Evolutionary conservation across 495 filamentous ascomycete species (phyloP).

Genomic region (Xylaria venustula): DNA sequence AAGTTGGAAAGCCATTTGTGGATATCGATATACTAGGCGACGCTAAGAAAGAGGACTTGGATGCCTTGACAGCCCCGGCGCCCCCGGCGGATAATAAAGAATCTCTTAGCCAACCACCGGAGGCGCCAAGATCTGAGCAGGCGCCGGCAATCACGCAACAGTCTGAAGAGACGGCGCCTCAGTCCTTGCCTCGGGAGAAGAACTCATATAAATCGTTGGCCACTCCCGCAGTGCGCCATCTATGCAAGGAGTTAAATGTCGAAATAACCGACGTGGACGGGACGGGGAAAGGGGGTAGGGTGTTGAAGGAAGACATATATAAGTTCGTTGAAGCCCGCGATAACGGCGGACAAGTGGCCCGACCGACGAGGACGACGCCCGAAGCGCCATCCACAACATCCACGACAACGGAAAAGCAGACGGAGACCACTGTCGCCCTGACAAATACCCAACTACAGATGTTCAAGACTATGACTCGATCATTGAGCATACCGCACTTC

Average conservation of each 20-base stretch:
- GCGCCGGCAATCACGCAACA: slow-evolving; percentile 1
- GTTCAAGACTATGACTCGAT: slow-evolving; percentile 98
- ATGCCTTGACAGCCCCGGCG: slow-evolving; percentile 37
- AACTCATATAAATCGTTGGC: slow-evolving; percentile 69
- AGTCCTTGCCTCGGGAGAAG: slow-evolving; percentile 21
- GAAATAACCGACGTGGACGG: slow-evolving; percentile 75
- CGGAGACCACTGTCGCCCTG: slow-evolving; percentile 64
- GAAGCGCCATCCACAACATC: slow-evolving; percentile 8
- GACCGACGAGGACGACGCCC: slow-evolving; percentile 28
- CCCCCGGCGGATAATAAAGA: slow-evolving; percentile 25
- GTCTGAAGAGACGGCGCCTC: slow-evolving; percentile 6
- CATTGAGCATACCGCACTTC: slow-evolving; percentile 88
- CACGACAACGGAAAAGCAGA: slow-evolving; percentile 40
- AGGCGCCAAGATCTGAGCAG: slow-evolving; percentile 11
- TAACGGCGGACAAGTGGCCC: slow-evolving; percentile 16
- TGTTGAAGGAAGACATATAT: slow-evolving; percentile 92
- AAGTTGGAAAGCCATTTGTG: slow-evolving; percentile 82
- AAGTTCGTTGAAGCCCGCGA: slow-evolving; percentile 55
- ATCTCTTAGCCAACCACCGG: slow-evolving; percentile 16
- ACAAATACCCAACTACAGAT: slow-evolving; percentile 83
- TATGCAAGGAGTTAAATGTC: slow-evolving; percentile 73
- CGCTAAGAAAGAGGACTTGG: slow-evolving; percentile 46
- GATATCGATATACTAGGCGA: slow-evolving; percentile 70
- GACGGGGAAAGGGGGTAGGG: slow-evolving; percentile 88
- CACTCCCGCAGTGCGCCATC: slow-evolving; percentile 88